phyloP scores from a whole-genome alignment of 2,329 filamentous ascomycete genomes.

The Clonostachys sp. region DNA sequence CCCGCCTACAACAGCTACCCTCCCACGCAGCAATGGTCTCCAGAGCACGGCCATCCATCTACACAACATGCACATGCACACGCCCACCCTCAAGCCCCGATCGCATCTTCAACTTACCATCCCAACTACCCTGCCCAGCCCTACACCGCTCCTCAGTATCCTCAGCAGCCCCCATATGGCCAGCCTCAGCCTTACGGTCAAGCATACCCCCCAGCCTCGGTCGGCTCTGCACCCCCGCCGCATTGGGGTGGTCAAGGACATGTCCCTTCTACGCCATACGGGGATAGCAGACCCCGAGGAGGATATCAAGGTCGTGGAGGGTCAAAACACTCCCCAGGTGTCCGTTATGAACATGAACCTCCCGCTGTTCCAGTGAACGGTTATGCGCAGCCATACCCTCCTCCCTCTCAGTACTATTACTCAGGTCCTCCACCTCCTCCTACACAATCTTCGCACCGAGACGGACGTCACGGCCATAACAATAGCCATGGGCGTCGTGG shows the following conservation, averaged over 20 bases:
- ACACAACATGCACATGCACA: slow-evolving; percentile 21
- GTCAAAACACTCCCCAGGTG: neutral
- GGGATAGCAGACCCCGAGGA: slow-evolving; percentile 31
- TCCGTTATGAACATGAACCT: slow-evolving; percentile 22
- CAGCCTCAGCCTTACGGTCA: slow-evolving; percentile 28
- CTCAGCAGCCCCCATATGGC: slow-evolving; percentile 38
- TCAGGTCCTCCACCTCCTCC: slow-evolving; percentile 30
- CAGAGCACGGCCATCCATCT: too few species aligned
- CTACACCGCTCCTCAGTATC: slow-evolving; percentile 34
- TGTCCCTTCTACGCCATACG: slow-evolving; percentile 28
- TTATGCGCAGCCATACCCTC: slow-evolving; percentile 33
- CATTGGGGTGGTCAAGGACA: slow-evolving; percentile 26
- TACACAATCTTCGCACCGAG: slow-evolving; percentile 13
- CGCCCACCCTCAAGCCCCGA: slow-evolving; percentile 38
- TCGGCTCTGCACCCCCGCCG: slow-evolving; percentile 16
- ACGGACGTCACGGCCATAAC: slow-evolving; percentile 22
- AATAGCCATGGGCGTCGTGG: slow-evolving; percentile 34
- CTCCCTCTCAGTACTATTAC: slow-evolving; percentile 30
- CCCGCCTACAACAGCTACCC: slow-evolving; percentile 33
- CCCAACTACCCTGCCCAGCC: slow-evolving; percentile 54
- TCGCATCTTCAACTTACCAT: slow-evolving; percentile 51
- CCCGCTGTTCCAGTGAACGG: slow-evolving; percentile 23
- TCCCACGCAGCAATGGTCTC: slow-evolving; percentile 11
- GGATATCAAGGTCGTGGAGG: slow-evolving; percentile 39
- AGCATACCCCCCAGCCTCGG: slow-evolving; percentile 23